Percentiles rank a stretch among this genome's conserved stretches.
Conservation (phyloP, 192 early-diverging fungal genomes). For the Allomyces javanicus region DNA sequence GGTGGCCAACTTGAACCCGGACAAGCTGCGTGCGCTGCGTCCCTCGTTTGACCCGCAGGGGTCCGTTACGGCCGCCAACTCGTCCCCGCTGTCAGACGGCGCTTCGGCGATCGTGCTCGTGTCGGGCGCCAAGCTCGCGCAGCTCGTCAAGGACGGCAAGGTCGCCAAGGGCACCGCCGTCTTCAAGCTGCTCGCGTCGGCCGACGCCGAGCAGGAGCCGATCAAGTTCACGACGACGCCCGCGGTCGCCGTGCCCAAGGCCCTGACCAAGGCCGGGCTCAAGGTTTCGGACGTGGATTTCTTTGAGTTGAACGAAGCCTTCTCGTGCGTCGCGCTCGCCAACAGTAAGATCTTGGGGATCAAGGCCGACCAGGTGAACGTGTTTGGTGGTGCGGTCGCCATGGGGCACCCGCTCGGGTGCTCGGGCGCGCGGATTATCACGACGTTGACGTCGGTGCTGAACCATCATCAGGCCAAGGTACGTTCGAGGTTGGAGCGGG, state of each 20-base stretch:
- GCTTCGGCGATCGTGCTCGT: constrained; percentile 56
- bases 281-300: constrained; percentile 30
- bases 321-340: constrained; percentile 62
- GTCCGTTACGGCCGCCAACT: constrained; percentile 80
- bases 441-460: constrained; percentile 56
- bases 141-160: constrained; percentile 14
- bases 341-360: constrained; percentile 65
- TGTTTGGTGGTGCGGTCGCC: constrained; percentile 87
- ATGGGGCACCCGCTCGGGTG: constrained; percentile 97
- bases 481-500: background rate
- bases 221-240: constrained; percentile 56
- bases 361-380: constrained; percentile 59
- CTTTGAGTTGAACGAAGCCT: constrained; percentile 69
- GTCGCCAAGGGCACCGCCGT: constrained; percentile 12
- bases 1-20: constrained; percentile 47
- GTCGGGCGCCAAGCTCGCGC: constrained; percentile 31
- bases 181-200: constrained; percentile 41
- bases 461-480: constrained; percentile 28
- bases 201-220: constrained; percentile 53
- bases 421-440: constrained; percentile 75
- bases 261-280: constrained; percentile 32
- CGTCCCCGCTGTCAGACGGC: constrained; percentile 62
- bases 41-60: constrained; percentile 74
- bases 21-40: constrained; percentile 70
- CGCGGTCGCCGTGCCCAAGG: constrained; percentile 55